Base-by-base conservation (phyloP, 257 asterid species). In the Coffea eugenioides region DNA sequence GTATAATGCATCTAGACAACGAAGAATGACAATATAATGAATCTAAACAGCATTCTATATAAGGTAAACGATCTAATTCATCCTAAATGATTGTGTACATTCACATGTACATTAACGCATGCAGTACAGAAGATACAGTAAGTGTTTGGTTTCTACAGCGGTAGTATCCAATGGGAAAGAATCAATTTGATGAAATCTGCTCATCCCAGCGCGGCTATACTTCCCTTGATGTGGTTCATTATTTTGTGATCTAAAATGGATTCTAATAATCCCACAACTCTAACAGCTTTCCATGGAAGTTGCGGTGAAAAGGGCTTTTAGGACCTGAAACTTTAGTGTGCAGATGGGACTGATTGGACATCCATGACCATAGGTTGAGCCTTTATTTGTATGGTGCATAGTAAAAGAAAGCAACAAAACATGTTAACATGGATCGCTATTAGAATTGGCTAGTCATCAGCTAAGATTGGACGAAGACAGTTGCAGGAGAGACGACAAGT, bases 321-420 rank as follows among this genome's bases (percentile, higher is more conserved):
- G 25, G 82, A 79, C 80, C 83, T 78, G 11, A 80, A 72, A 59
- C 66, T 78, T 5, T 74, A 73, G 84, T 80, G 61, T 80, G 36
- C 54, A 83, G 91, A 89, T 87, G 79, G 87, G 93, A 92, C 89
- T 82, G 49, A 52, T 34, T 15, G 61, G 82, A 79, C 73, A 76
- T 81, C 82, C 79, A 68, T 89, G 86, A 61, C 90, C 87, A 75
- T 79, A 77, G 57, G 61, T 84, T 76, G 31, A 25, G 36, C 86
- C 88, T 90, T 86, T 83, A 82, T 77, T 80, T 77, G 78, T 85
- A 77, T 89, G 97, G 92, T 87, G 83, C 82, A 68, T 52, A 85
- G 81, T 7, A 82, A 92, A 88, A 83, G 95, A 89, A 87, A 88
- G 86, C 84, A 73, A 88, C 91, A 79, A 76, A 85, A 83, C 91